A percentile compares a stretch with the other conserved stretches of the same genome.
Evolutionary conservation across 1,139 yeast genomes (phyloP).

Genomic region (Zygoascus sp.): DNA sequence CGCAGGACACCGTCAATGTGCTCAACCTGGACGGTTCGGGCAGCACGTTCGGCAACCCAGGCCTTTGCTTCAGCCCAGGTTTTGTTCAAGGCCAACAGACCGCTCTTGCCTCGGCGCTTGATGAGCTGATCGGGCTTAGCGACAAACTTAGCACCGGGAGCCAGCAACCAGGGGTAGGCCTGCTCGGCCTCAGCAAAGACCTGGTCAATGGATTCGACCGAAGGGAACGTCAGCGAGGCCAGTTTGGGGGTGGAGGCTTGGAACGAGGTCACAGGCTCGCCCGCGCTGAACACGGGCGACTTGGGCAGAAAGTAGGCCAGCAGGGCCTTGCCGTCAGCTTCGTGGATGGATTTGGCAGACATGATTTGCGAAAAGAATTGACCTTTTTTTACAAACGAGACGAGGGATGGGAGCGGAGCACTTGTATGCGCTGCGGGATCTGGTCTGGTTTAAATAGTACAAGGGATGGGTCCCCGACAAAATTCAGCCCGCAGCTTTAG

Average conservation of each 20-base stretch:
- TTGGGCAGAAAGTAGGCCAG: constrained; percentile 41
- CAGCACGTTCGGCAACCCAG: constrained; percentile 43
- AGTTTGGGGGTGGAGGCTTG: constrained; percentile 38
- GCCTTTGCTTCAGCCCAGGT: constrained; percentile 42
- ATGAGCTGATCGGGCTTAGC: constrained; percentile 47
- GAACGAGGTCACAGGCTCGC: constrained; percentile 36
- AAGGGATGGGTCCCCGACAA: neutral
- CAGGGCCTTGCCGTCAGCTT: constrained; percentile 46
- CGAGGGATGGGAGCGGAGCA: too few relatives aligned
- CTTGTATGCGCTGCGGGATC: too few relatives aligned
- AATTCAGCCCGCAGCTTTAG: neutral
- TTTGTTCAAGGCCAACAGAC: constrained; percentile 43
- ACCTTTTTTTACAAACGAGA: neutral
- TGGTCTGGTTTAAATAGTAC: neutral
- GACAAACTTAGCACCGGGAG: constrained; percentile 39
- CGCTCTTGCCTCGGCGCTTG: constrained; percentile 46
- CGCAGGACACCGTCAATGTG: constrained; percentile 39
- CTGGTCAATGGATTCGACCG: constrained; percentile 30
- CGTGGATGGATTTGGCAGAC: constrained; percentile 45
- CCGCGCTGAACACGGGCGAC: constrained; percentile 36
- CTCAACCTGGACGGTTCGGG: constrained; percentile 40
- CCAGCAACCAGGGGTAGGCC: constrained; percentile 41
- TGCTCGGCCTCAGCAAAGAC: constrained; percentile 38
- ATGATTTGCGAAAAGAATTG: constrained; percentile 24
- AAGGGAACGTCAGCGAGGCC: constrained; percentile 37